Base-by-base conservation (phyloP, 371 early-diverging fungal species). In the Capillidium rhysosporum region DNA sequence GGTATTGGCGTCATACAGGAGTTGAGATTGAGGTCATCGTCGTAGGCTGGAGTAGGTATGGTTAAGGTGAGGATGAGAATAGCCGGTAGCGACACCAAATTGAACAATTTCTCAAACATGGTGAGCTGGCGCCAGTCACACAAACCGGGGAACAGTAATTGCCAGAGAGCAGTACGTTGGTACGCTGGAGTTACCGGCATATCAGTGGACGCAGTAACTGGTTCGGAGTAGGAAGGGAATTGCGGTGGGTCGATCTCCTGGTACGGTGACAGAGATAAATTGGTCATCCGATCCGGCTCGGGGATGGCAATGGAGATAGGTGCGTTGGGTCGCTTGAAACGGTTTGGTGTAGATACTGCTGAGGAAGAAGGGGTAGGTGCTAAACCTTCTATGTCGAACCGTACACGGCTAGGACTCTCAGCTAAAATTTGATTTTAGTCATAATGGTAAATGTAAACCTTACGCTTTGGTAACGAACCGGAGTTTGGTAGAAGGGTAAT, bases 81-180 rank as follows among this genome's bases (percentile, higher is more conserved):
- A 24, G 73, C 69, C 0, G 80, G 80, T 10, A 63, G 63, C 0
- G 75, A 73, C 0, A 72, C 57, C 5, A 75, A 20, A 0, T 76
- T 67, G 48, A 66, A 70, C 5, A 72, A 61, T 60, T 74, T 74
- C 55, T 69, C 67, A 55, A 67, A 68, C 0, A 62, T 18, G 9
- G 73, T 65, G 30, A 78, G 77, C 12, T 72, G 45, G 3, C 60
- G 29, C 63, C 75, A 73, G 40, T 69, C 68, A 8, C 58, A 38
- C 5, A 78, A 55, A 0, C 71, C 69, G 4, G 80, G 80, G 48
- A 80, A 77, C 16, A 77, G 59, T 31, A 59, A 54, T 18, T 31
- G 9, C n/a, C 14, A 39, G 2, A 51, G 24, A 21, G 28, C 26
- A 8, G 47, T 29, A 25, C 25, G 24, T 25, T 47, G 10, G 14